Conservation (phyloP, 2,329 filamentous ascomycete species). For the Cytospora piceicola region DNA sequence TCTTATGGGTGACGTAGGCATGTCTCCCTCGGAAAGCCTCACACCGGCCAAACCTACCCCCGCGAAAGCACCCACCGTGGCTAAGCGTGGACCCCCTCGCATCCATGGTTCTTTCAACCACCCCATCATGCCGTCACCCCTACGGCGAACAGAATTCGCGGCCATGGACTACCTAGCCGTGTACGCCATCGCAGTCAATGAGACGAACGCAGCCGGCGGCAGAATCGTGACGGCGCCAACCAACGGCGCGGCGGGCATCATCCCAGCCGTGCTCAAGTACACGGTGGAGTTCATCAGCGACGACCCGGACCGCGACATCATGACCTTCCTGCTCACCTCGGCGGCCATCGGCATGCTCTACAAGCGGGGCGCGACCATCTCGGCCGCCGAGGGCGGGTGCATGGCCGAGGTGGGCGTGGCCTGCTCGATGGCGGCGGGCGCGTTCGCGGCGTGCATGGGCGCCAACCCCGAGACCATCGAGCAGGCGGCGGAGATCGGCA, state of each 20-base stretch:
- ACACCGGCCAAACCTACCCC: conserved; percentile 47
- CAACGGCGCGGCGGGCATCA: conserved; percentile 56
- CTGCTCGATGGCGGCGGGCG: conserved; percentile 56
- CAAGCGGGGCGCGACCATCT: conserved; percentile 57
- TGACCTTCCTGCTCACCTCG: conserved; percentile 54
- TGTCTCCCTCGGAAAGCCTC: conserved; percentile 35
- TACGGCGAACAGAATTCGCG: conserved; percentile 51
- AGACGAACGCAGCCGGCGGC: conserved; percentile 56
- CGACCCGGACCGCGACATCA: conserved; percentile 52
- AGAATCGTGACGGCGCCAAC: conserved; percentile 57
- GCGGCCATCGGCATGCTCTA: conserved; percentile 57
- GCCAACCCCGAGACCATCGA: conserved; percentile 55
- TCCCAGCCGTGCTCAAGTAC: conserved; percentile 56
- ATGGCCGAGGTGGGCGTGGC: conserved; percentile 59
- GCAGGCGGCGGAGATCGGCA: conserved; percentile 56
- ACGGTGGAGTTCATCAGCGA: conserved; percentile 55
- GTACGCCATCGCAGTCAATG: conserved; percentile 57
- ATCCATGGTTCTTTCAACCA: conserved; percentile 52
- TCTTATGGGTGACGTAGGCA: conserved; percentile 13
- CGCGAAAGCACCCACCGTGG: conserved; percentile 44
- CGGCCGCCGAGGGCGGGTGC: conserved; percentile 55
- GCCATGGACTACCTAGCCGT: conserved; percentile 56
- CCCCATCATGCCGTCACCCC: conserved; percentile 50
- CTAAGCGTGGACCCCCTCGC: conserved; percentile 44
- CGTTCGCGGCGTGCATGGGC: conserved; percentile 56